Evolutionary conservation across 2,329 filamentous ascomycete species (phyloP).

Genomic region (Alternaria infectoria): DNA sequence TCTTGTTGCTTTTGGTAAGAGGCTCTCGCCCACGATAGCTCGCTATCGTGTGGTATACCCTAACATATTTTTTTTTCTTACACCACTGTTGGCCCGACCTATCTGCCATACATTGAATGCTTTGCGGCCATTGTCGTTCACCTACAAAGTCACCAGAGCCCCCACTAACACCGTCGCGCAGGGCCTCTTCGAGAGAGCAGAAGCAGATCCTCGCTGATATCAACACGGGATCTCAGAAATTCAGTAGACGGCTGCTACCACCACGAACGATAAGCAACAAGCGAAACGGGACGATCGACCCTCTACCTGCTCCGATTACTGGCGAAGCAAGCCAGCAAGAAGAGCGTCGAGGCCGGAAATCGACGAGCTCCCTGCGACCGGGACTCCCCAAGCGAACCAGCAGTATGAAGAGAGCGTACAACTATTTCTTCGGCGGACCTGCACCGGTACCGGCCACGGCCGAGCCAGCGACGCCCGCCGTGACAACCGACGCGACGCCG

Average conservation of each 20-base stretch:
- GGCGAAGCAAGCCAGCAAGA: conserved; percentile 33
- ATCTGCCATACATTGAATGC: not conserved
- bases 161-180: conserved; percentile 22
- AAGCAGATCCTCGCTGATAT: conserved; percentile 50
- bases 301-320: conserved; percentile 37
- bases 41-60: not conserved
- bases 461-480: conserved; percentile 36
- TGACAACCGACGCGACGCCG: conserved; percentile 29
- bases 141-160: not conserved
- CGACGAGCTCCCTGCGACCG: conserved; percentile 38
- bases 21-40: not conserved
- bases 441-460: conserved; percentile 29
- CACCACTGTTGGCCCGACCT: not conserved
- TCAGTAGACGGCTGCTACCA: conserved; percentile 39
- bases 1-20: conserved; percentile 17
- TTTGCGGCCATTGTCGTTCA: conserved; percentile 9
- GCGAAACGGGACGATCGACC: conserved; percentile 32
- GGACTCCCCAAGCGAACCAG: conserved; percentile 45
- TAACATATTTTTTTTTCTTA: conserved; percentile 4
- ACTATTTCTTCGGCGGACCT: conserved; percentile 47
- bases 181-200: conserved; percentile 44
- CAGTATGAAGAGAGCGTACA: conserved; percentile 50
- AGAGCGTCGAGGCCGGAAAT: conserved; percentile 43
- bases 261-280: conserved; percentile 27
- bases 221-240: conserved; percentile 46